Conservation (phyloP, 495 filamentous ascomycete species). For the Penicillium lividum region DNA sequence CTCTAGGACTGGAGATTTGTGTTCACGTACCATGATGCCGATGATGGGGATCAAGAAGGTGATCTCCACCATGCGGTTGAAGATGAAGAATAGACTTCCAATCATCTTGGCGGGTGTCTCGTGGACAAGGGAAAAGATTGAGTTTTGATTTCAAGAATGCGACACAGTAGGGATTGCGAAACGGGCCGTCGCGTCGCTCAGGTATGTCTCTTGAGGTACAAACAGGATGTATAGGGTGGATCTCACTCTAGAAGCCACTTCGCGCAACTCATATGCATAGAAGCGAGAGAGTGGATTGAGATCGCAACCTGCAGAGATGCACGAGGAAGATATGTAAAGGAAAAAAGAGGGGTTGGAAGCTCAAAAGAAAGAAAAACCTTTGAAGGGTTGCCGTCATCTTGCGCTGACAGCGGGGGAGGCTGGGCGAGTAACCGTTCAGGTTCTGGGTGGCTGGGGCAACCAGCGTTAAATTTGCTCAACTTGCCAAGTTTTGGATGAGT, state of each 20-base stretch:
- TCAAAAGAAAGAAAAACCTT: not conserved
- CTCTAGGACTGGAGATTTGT: not conserved
- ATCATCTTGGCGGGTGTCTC: slow-evolving; percentile 56
- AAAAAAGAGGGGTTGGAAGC: slow-evolving; percentile 5
- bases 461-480: not conserved
- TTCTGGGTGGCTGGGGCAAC: slow-evolving; percentile 27
- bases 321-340: slow-evolving; percentile 8
- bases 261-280: not conserved
- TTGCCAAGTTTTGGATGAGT: not conserved
- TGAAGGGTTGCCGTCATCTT: slow-evolving; percentile 18
- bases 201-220: slow-evolving; percentile 3
- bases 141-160: slow-evolving; percentile 21
- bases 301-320: slow-evolving; percentile 15
- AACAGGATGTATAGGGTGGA: not conserved
- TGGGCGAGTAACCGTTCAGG: slow-evolving; percentile 26
- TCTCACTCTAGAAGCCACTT: not conserved
- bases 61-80: slow-evolving; percentile 80
- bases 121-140: not conserved
- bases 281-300: slow-evolving; percentile 6
- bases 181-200: slow-evolving; percentile 1
- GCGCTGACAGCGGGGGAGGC: slow-evolving; percentile 21
- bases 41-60: slow-evolving; percentile 83
- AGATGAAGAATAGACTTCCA: slow-evolving; percentile 78
- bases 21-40: slow-evolving; percentile 68
- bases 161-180: slow-evolving; percentile 6